These are phyloP conservation scores for Fusarium nygamai DNA, from an alignment of 2,329 filamentous ascomycete species.

Conservation along the genomic window DNA sequence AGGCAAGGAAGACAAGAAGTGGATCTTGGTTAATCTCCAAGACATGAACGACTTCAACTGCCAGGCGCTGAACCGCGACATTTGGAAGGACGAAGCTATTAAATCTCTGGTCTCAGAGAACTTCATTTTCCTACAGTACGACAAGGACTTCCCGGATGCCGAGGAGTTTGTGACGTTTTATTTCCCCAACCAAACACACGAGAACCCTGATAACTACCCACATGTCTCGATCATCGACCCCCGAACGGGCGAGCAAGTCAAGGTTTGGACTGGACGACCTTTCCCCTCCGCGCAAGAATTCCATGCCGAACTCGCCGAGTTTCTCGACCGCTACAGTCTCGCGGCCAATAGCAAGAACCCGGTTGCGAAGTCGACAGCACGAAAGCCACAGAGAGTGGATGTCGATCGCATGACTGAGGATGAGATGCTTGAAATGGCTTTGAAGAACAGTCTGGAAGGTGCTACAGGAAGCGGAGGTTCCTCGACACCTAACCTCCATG, in stretches of 20 bases:
- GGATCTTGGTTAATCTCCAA: constrained; percentile 95
- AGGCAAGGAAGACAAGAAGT: constrained; percentile 89
- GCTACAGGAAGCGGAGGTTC: constrained; percentile 47
- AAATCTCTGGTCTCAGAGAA: constrained; percentile 86
- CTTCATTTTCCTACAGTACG: constrained; percentile 96
- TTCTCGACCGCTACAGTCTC: constrained; percentile 95
- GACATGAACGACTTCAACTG: constrained; percentile 94
- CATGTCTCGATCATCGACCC: constrained; percentile 97
- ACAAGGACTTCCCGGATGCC: constrained; percentile 82
- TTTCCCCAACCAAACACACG: constrained; percentile 74
- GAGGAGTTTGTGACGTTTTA: constrained; percentile 91
- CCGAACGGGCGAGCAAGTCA: constrained; percentile 95
- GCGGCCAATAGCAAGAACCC: constrained; percentile 91
- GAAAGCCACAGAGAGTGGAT: constrained; percentile 74
- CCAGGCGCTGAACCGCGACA: constrained; percentile 90
- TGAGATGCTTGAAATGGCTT: constrained; percentile 93
- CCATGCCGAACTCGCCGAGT: constrained; percentile 90
- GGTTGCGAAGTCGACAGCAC: constrained; percentile 73
- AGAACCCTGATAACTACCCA: constrained; percentile 89
- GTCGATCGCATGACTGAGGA: constrained; percentile 94
- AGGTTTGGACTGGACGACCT: constrained; percentile 89
- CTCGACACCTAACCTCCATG: constrained; percentile 67
- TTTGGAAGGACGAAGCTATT: constrained; percentile 90
- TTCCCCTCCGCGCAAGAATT: constrained; percentile 83
- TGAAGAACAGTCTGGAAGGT: constrained; percentile 85